Percentiles rank a stretch among this genome's conserved stretches.
Evolutionary conservation across 2,329 filamentous ascomycete species (phyloP).

Genomic region (Cadophora malorum): DNA sequence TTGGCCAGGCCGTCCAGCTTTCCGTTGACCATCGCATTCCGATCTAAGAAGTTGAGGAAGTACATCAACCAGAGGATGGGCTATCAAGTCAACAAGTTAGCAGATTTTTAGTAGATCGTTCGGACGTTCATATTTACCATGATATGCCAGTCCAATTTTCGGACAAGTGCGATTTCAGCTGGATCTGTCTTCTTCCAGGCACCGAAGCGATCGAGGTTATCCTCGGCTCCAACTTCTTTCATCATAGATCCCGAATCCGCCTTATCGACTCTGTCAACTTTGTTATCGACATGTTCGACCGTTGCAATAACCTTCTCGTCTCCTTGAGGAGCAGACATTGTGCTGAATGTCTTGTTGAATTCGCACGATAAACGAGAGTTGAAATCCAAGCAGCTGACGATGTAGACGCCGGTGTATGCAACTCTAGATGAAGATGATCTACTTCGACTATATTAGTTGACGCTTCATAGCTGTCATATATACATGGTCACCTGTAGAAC

Average conservation of each 20-base stretch:
- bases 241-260: slow-evolving; percentile 6
- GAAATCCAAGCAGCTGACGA: neutral
- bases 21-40: slow-evolving; percentile 37
- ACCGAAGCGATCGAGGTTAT: slow-evolving; percentile 15
- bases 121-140: slow-evolving; percentile 2
- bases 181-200: slow-evolving; percentile 18
- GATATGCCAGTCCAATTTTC: slow-evolving; percentile 15
- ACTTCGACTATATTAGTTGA: slow-evolving; percentile 1
- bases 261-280: slow-evolving; percentile 10
- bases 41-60: slow-evolving; percentile 45
- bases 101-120: neutral
- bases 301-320: slow-evolving; percentile 4
- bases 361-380: neutral
- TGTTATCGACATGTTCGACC: slow-evolving; percentile 14
- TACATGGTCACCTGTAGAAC: slow-evolving; percentile 5
- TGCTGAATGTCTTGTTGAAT: neutral
- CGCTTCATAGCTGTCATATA: slow-evolving; percentile 1
- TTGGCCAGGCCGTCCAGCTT: slow-evolving; percentile 28
- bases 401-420: neutral
- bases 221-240: slow-evolving; percentile 11
- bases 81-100: slow-evolving; percentile 18
- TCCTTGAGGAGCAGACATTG: slow-evolving; percentile 6
- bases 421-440: neutral
- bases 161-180: slow-evolving; percentile 15
- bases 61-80: slow-evolving; percentile 41